Conservation (phyloP, 768 basidiomycete genomes). For the Scleroderma bovista region DNA sequence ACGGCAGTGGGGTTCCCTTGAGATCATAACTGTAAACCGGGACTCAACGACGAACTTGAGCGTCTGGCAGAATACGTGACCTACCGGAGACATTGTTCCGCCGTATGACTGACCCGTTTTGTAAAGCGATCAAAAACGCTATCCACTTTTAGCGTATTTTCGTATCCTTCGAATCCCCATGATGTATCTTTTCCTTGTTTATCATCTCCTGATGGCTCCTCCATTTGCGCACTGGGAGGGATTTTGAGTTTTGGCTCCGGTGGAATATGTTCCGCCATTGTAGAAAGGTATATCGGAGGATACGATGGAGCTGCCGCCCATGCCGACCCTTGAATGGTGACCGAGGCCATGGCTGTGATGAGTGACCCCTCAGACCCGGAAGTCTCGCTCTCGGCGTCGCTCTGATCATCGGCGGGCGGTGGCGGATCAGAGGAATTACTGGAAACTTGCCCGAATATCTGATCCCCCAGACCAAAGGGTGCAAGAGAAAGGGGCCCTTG, state of each 20-base stretch:
- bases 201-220: slow-evolving; percentile 39
- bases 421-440: slow-evolving; percentile 12
- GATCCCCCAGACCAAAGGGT: slow-evolving; percentile 55
- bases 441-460: slow-evolving; percentile 50
- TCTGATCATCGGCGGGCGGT: slow-evolving; percentile 16
- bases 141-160: slow-evolving; percentile 75
- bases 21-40: slow-evolving; percentile 68
- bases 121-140: slow-evolving; percentile 83
- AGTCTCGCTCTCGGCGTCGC: slow-evolving; percentile 33
- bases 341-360: slow-evolving; percentile 51
- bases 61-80: slow-evolving; percentile 5
- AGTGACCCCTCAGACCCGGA: slow-evolving; percentile 44
- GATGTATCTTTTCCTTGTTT: slow-evolving; percentile 42
- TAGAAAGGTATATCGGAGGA: slow-evolving; percentile 68
- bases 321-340: slow-evolving; percentile 51
- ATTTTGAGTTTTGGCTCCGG: slow-evolving; percentile 46
- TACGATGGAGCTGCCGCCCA: slow-evolving; percentile 67
- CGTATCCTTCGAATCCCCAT: slow-evolving; percentile 74
- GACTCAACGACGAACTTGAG: not conserved
- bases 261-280: slow-evolving; percentile 65
- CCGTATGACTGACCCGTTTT: slow-evolving; percentile 61
- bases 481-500: slow-evolving; percentile 24
- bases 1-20: slow-evolving; percentile 80
- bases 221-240: slow-evolving; percentile 32
- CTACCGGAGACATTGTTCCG: slow-evolving; percentile 84